A percentile compares a stretch with the other conserved stretches of the same genome.
Evolutionary conservation across 2,329 filamentous ascomycete genomes (phyloP).

Genomic region (Penicillium expansum): DNA sequence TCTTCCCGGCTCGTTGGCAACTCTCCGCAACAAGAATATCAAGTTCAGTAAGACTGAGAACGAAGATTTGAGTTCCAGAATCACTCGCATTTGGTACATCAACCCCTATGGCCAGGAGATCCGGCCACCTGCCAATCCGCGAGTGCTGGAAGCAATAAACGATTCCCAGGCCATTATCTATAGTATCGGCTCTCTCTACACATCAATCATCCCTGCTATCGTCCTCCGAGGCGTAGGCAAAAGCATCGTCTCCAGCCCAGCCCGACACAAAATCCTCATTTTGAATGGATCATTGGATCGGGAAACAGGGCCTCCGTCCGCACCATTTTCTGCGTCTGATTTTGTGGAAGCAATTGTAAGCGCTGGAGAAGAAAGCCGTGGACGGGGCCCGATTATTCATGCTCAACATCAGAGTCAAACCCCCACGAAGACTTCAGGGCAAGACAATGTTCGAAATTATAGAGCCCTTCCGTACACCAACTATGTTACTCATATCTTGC

Average conservation of each 20-base stretch:
- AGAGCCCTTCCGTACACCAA: constrained; percentile 52
- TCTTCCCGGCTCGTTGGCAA: constrained; percentile 66
- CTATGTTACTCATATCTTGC: constrained; percentile 82
- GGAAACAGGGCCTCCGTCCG: constrained; percentile 70
- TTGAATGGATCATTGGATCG: constrained; percentile 81
- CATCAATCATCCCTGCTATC: constrained; percentile 78
- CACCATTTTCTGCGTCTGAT: constrained; percentile 70
- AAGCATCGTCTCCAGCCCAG: constrained; percentile 53
- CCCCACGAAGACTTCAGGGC: constrained; percentile 6
- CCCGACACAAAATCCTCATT: constrained; percentile 72
- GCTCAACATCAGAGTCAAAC: constrained; percentile 1
- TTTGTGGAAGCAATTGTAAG: constrained; percentile 78
- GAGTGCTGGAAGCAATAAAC: constrained; percentile 67
- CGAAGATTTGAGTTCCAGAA: constrained; percentile 74
- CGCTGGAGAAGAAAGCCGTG: constrained; percentile 68
- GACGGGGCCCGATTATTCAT: constrained; percentile 30
- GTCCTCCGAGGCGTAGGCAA: constrained; percentile 73
- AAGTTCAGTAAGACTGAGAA: constrained; percentile 76
- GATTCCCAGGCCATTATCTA: constrained; percentile 72
- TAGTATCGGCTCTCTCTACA: constrained; percentile 92
- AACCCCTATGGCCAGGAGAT: constrained; percentile 99
- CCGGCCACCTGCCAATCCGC: constrained; percentile 75
- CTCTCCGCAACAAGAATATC: constrained; percentile 76
- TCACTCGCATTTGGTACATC: constrained; percentile 90
- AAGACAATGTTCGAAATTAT: constrained; percentile 10